Conservation (phyloP, 73 alveolate genomes). For the Paramecium tetraurelia region DNA sequence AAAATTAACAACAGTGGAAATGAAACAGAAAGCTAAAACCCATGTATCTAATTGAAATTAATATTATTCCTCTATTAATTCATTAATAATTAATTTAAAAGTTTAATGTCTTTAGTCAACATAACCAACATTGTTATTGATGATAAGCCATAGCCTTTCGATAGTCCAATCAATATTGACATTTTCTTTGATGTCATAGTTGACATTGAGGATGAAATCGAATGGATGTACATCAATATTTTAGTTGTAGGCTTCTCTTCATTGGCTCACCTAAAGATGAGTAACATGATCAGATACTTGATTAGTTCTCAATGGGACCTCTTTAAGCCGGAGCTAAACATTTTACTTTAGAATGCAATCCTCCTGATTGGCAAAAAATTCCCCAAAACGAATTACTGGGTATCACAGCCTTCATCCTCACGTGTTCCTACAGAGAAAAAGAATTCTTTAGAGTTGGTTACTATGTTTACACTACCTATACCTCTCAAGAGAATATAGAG, state of each 20-base stretch:
- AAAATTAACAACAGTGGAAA: neutral
- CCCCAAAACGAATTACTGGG: constrained; percentile 91
- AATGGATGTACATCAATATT: constrained; percentile 77
- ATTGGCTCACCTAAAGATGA: constrained; percentile 94
- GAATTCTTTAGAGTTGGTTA: constrained; percentile 98
- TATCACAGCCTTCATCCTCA: constrained; percentile 93
- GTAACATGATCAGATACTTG: constrained; percentile 88
- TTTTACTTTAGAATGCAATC: constrained; percentile 85
- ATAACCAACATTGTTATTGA: constrained; percentile 87
- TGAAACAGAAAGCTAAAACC: neutral
- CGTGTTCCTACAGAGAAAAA: constrained; percentile 87
- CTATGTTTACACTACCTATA: constrained; percentile 93
- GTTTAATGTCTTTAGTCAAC: constrained; percentile 86
- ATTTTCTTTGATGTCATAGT: constrained; percentile 86
- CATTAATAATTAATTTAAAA: constrained; percentile 32
- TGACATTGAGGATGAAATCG: constrained; percentile 75
- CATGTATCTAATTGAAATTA: neutral
- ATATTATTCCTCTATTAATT: neutral
- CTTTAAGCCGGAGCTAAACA: constrained; percentile 85
- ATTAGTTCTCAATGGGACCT: constrained; percentile 89
- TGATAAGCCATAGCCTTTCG: constrained; percentile 83
- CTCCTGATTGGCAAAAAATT: constrained; percentile 88
- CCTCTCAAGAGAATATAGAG: constrained; percentile 86
- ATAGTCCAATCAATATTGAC: constrained; percentile 83
- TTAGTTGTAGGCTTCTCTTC: constrained; percentile 68